Evolutionary conservation across 768 basidiomycete genomes (phyloP).

Genomic region (Boletus barrowsii): DNA sequence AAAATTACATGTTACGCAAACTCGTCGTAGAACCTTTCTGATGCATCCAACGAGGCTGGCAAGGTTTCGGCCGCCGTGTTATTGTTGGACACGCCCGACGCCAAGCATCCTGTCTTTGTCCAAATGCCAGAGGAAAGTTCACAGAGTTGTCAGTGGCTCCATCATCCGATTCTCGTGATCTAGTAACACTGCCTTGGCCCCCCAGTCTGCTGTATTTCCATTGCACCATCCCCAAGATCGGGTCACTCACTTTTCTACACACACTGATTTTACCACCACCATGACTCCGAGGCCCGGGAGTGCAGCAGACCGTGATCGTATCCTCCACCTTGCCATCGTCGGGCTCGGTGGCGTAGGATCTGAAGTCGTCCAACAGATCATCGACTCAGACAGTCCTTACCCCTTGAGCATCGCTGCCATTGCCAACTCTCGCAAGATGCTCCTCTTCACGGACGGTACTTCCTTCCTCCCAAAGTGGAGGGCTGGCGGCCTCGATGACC

Average conservation of each 20-base stretch:
- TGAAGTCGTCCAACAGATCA: constrained; percentile 81
- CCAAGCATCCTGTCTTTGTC: background rate
- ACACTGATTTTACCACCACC: background rate
- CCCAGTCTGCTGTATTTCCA: background rate
- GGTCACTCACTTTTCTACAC: constrained; percentile 1
- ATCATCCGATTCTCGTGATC: constrained; percentile 15
- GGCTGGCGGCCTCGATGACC: constrained; percentile 46
- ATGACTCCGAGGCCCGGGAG: constrained; percentile 10
- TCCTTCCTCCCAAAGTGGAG: constrained; percentile 38
- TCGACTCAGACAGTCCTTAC: constrained; percentile 46
- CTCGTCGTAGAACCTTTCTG: background rate
- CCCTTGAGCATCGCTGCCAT: constrained; percentile 68
- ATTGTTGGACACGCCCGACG: background rate
- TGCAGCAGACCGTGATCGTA: constrained; percentile 21
- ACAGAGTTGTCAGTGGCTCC: constrained; percentile 1
- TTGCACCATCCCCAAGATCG: background rate
- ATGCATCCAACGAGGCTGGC: background rate
- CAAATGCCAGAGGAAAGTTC: background rate
- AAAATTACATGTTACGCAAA: too few relatives aligned
- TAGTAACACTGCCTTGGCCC: background rate
- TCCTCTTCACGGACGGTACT: constrained; percentile 51
- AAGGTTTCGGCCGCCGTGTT: constrained; percentile 10
- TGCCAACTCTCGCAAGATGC: constrained; percentile 60
- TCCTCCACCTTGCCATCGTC: constrained; percentile 67
- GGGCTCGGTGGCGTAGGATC: constrained; percentile 93